Evolutionary conservation across 352 stramenopile species (phyloP).

Genomic region (Phytopythium vexans): DNA sequence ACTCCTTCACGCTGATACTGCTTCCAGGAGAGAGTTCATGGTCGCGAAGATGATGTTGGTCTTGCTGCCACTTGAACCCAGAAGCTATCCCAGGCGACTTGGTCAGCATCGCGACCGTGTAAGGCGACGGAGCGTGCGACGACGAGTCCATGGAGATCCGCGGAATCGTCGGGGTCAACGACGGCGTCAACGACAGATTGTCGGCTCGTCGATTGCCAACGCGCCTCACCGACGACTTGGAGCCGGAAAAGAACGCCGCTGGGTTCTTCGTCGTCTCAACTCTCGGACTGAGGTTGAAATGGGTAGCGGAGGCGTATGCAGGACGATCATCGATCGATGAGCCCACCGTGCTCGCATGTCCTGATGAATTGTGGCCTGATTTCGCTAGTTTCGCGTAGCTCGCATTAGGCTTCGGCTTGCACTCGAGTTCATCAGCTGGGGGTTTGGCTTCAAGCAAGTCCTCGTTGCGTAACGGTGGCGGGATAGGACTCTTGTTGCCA

Average conservation of each 20-base stretch:
- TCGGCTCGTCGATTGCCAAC: constrained; percentile 11
- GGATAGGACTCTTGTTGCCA: too few relatives aligned
- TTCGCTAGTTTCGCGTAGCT: too few relatives aligned
- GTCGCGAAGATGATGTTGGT: constrained; percentile 6
- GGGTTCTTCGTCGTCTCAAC: constrained; percentile 3
- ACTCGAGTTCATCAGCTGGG: background rate
- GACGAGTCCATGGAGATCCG: constrained; percentile 16
- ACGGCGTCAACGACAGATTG: constrained; percentile 18
- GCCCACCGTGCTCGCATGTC: constrained; percentile 4
- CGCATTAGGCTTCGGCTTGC: too few relatives aligned
- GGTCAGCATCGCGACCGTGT: constrained; percentile 1
- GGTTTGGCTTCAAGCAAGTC: background rate
- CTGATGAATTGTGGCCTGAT: background rate
- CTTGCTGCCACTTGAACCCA: constrained; percentile 11
- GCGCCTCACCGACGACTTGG: background rate
- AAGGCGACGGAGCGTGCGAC: background rate
- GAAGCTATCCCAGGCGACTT: constrained; percentile 3
- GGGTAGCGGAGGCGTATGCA: background rate
- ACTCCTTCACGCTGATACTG: constrained; percentile 30
- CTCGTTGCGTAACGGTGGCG: background rate
- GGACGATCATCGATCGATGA: background rate
- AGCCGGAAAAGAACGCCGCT: constrained; percentile 8
- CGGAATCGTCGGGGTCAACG: constrained; percentile 15
- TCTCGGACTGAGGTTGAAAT: constrained; percentile 24
- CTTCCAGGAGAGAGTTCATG: constrained; percentile 15